Evolutionary conservation across 176 grass and related monocot species (phyloP).

Genomic region (Carex cristatella): DNA sequence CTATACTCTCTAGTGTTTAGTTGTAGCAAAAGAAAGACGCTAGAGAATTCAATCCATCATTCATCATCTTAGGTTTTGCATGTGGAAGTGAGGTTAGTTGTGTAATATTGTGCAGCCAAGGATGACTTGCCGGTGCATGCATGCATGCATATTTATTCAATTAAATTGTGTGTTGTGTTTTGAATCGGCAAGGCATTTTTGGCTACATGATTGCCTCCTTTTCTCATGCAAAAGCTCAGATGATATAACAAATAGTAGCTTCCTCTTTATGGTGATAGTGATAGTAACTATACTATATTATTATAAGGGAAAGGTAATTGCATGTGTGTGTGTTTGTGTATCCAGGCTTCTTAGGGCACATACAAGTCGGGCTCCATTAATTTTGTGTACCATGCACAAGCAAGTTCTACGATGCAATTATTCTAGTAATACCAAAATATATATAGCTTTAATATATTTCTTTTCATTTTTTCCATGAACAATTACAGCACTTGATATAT

Average conservation of each 20-base stretch:
- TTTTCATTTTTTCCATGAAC: no score
- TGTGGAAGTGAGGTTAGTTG: slow-evolving; percentile 55
- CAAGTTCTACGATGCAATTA: no score
- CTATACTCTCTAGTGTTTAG: no score
- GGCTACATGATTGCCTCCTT: slow-evolving; percentile 75
- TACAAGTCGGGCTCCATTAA: no score
- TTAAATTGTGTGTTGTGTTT: not conserved
- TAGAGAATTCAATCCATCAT: not conserved
- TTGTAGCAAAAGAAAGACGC: not conserved
- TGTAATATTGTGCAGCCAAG: slow-evolving; percentile 65
- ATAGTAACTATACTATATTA: not conserved
- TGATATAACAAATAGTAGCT: slow-evolving; percentile 24
- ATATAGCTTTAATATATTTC: no score
- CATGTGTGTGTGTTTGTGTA: no score
- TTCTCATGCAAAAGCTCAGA: slow-evolving; percentile 70
- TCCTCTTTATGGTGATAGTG: not conserved
- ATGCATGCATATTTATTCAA: not conserved
- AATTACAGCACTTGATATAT: no score
- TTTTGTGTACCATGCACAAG: no score
- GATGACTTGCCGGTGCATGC: slow-evolving; percentile 76
- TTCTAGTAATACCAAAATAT: no score
- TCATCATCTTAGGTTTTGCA: slow-evolving; percentile 46
- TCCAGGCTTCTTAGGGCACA: no score
- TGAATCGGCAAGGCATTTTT: slow-evolving; percentile 52
- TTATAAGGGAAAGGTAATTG: not conserved